These are phyloP conservation scores for Termitomyces sp. DNA, from an alignment of 768 basidiomycete genomes.

Conservation along the genomic window DNA sequence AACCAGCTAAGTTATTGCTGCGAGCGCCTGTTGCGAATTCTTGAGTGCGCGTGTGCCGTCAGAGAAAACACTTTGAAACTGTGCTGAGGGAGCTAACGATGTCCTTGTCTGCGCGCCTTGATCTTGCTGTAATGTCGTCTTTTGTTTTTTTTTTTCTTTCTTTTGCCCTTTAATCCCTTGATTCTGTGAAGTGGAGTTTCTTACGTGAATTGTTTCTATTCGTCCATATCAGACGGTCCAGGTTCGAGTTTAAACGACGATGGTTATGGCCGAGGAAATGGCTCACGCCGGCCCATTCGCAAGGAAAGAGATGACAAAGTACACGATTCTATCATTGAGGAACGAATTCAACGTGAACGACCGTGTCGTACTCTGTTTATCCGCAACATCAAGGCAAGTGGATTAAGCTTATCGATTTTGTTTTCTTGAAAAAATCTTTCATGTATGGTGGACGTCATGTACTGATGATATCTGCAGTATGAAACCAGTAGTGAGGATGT, in stretches of 20 bases:
- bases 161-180: slow-evolving; percentile 18
- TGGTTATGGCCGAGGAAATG: slow-evolving; percentile 29
- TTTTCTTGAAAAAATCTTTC: neutral
- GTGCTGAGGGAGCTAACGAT: slow-evolving; percentile 17
- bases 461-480: slow-evolving; percentile 47
- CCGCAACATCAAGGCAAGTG: slow-evolving; percentile 94
- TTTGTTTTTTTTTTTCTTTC: slow-evolving; percentile 34
- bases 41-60: slow-evolving; percentile 21
- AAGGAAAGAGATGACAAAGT: slow-evolving; percentile 86
- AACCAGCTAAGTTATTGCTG: slow-evolving; percentile 43
- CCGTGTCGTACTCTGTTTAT: slow-evolving; percentile 96
- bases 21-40: slow-evolving; percentile 28
- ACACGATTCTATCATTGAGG: slow-evolving; percentile 89
- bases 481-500: slow-evolving; percentile 86
- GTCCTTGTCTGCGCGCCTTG: slow-evolving; percentile 31
- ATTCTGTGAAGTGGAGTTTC: slow-evolving; percentile 33
- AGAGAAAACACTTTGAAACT: slow-evolving; percentile 16
- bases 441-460: neutral
- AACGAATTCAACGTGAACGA: slow-evolving; percentile 88
- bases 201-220: slow-evolving; percentile 34
- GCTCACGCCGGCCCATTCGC: slow-evolving; percentile 41
- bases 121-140: slow-evolving; percentile 36
- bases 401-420: slow-evolving; percentile 6
- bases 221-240: slow-evolving; percentile 58
- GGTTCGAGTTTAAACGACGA: slow-evolving; percentile 54